A percentile compares a stretch with the other conserved stretches of the same genome.
phyloP scores from a whole-genome alignment of 2,329 filamentous ascomycete species.

The Penicillium sp. region DNA sequence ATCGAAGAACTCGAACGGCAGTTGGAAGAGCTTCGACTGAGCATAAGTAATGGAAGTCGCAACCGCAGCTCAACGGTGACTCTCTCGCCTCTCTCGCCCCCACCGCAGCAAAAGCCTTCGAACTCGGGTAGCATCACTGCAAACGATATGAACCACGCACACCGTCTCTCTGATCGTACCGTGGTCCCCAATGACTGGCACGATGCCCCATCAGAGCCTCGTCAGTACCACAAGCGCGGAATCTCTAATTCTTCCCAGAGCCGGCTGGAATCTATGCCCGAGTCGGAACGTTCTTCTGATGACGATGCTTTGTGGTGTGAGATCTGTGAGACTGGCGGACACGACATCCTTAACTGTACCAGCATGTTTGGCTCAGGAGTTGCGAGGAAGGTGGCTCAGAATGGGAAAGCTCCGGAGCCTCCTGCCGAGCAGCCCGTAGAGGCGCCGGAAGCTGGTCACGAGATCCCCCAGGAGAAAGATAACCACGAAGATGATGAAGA shows the following conservation, averaged over 20 bases:
- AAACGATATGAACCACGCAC: constrained; percentile 31
- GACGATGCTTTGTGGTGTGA: constrained; percentile 85
- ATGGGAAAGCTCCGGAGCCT: constrained; percentile 3
- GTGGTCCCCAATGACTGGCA: constrained; percentile 44
- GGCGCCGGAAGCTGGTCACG: constrained; percentile 17
- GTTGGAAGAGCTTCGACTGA: constrained; percentile 50
- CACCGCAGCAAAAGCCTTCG: constrained; percentile 35
- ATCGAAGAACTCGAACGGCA: constrained; percentile 88
- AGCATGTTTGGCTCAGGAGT: constrained; percentile 68
- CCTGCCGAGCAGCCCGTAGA: constrained; percentile 12
- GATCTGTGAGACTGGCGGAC: constrained; percentile 86
- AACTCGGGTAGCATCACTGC: constrained; percentile 25
- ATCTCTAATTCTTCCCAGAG: constrained; percentile 28
- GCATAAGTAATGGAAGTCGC: constrained; percentile 23
- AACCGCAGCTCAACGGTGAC: constrained; percentile 39
- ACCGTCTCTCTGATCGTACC: constrained; percentile 44
- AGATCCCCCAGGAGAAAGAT: constrained; percentile 6
- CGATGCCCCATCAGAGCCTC: constrained; percentile 29
- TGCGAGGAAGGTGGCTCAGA: constrained; percentile 21
- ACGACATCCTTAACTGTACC: constrained; percentile 91
- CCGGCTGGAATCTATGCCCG: constrained; percentile 42
- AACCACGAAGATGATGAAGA: constrained; percentile 16
- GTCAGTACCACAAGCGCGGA: constrained; percentile 25
- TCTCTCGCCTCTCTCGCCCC: constrained; percentile 29
- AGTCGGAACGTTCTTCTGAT: constrained; percentile 57